Base-by-base conservation (phyloP, 139 green algal species). In the Marvania coccoides region DNA sequence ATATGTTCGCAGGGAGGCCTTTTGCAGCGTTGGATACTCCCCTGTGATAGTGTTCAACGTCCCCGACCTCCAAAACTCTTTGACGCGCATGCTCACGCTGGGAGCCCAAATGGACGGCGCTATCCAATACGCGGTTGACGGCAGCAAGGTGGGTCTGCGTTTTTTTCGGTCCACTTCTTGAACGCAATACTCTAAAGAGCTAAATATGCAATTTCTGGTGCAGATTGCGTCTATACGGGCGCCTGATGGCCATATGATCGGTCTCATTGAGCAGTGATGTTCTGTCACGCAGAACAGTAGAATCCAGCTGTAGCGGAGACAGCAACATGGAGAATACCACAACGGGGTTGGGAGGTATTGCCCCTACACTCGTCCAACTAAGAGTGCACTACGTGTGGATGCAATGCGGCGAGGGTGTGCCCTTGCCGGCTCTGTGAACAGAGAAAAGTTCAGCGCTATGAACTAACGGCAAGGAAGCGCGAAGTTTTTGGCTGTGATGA, bases 231-330 rank as follows among this genome's bases (percentile, higher is more conserved):
- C 71, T 5, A 8, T 89, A 33, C 48, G 78, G 3, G 75, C 66
- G 12, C 83, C 83, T 26, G 80, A 87, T 63, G 83, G 83, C 0
- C 79, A 83, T 13, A 85, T 89, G 83, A 82, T 89, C n/a, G 75
- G 72, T 19, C 42, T 89, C 0, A 63, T 87, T 4, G 82, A 89
- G 39, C 31, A 47, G 2, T 35, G 14, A 2, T 51, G 19, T 19
- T 19, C 19, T n/a, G 42, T 19, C 19, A 51, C 42, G 19, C 19
- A n/a, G 42, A 51, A 51, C 42, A 19, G 19, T 51, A n/a, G n/a
- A n/a, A n/a, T n/a, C n/a, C n/a, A n/a, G n/a, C n/a, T n/a, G n/a
- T n/a, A n/a, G n/a, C n/a, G n/a, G n/a, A n/a, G n/a, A n/a, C n/a
- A n/a, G n/a, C n/a, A n/a, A n/a, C n/a, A n/a, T n/a, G n/a, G n/a